phyloP scores from a whole-genome alignment of 73 alveolate species.

The Stentor roeselii region DNA sequence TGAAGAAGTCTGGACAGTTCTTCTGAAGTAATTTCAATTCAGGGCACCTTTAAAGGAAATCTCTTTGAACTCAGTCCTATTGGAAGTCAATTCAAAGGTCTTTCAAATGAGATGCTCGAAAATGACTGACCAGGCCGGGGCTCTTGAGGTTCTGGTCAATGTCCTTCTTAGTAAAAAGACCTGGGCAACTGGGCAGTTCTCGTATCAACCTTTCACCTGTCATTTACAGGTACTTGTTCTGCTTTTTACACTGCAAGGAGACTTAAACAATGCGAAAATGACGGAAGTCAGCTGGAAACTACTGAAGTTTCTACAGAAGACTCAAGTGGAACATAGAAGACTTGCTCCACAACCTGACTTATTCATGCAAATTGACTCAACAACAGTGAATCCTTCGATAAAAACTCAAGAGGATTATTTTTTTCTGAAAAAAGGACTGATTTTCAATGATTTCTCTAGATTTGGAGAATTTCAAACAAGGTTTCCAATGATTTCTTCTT shows the following conservation, averaged over 20 bases:
- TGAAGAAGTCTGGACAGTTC: not conserved
- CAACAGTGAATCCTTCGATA: not conserved
- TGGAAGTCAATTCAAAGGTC: not conserved
- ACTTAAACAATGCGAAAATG: not conserved
- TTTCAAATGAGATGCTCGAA: not conserved
- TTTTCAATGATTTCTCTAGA: not conserved
- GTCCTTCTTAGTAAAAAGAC: not conserved
- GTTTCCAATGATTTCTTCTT: not conserved
- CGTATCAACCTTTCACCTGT: not conserved
- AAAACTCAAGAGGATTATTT: not conserved
- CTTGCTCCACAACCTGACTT: not conserved
- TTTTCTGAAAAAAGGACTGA: not conserved
- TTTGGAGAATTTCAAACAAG: not conserved
- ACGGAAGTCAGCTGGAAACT: slow-evolving; percentile 5
- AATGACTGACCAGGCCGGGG: not conserved
- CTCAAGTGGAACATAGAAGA: not conserved
- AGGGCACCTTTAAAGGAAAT: no score
- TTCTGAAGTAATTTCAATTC: not conserved
- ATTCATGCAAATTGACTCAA: not conserved
- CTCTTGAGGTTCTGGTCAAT: not conserved
- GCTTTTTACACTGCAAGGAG: not conserved
- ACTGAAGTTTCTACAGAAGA: not conserved
- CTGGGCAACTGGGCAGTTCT: not conserved
- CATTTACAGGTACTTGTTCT: not conserved
- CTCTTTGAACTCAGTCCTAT: no score